phyloP scores from a whole-genome alignment of 2,329 filamentous ascomycete genomes.

The Cladophialophora chaetospira region DNA sequence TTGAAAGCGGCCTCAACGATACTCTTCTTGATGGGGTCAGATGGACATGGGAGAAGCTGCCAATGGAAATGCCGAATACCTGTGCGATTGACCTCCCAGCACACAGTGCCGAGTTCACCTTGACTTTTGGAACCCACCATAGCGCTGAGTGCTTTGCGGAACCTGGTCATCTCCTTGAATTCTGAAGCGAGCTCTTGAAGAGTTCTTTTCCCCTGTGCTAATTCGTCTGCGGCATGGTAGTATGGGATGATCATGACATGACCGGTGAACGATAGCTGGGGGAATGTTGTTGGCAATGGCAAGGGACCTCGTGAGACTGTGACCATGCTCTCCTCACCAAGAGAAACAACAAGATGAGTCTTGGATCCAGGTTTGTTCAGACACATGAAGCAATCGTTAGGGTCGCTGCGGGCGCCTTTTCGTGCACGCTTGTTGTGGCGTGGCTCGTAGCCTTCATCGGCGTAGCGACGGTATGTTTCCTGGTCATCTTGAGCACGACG shows the following conservation, averaged over 20 bases:
- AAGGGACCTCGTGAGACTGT: constrained; percentile 92
- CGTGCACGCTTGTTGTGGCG: constrained; percentile 51
- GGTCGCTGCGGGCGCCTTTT: constrained; percentile 50
- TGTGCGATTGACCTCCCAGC: constrained; percentile 85
- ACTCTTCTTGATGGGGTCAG: constrained; percentile 67
- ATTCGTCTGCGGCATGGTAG: constrained; percentile 60
- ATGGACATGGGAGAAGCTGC: constrained; percentile 82
- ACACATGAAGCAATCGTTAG: constrained; percentile 91
- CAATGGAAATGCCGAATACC: constrained; percentile 87
- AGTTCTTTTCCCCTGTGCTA: constrained; percentile 67
- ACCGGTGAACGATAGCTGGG: constrained; percentile 72
- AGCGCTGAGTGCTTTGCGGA: constrained; percentile 72
- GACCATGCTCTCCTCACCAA: constrained; percentile 83
- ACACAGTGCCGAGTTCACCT: constrained; percentile 73
- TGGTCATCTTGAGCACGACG: constrained; percentile 44
- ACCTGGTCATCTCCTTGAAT: constrained; percentile 78
- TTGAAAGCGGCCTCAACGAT: constrained; percentile 87
- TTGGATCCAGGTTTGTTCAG: constrained; percentile 82
- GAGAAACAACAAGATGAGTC: constrained; percentile 84
- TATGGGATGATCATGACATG: constrained; percentile 93
- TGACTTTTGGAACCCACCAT: constrained; percentile 63
- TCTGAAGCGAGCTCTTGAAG: constrained; percentile 60
- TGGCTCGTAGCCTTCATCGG: constrained; percentile 44
- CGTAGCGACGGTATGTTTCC: constrained; percentile 32
- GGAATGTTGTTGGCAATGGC: constrained; percentile 69